A percentile compares a stretch with the other conserved stretches of the same genome.
Conservation (phyloP, 2,329 filamentous ascomycete species). For the Aspergillus sp. region DNA sequence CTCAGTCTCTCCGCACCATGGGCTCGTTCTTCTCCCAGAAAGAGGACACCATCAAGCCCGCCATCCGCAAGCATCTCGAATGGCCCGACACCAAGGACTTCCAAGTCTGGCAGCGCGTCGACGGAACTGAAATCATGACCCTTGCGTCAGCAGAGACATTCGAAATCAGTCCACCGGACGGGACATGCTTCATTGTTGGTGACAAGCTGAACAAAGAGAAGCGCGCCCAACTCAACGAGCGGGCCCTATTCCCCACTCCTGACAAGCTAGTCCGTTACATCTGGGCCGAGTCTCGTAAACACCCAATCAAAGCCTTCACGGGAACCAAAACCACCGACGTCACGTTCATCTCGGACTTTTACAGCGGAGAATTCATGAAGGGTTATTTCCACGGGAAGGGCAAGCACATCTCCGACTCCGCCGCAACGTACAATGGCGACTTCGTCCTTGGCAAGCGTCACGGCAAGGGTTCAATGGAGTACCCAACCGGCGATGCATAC, state of each 20-base stretch:
- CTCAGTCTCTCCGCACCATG: constrained; percentile 41
- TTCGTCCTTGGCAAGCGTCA: constrained; percentile 55
- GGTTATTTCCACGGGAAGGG: constrained; percentile 56
- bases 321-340: constrained; percentile 52
- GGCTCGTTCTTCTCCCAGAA: constrained; percentile 44
- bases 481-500: constrained; percentile 54
- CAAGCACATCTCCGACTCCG: constrained; percentile 53
- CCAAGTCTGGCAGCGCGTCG: constrained; percentile 45
- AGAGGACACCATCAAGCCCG: constrained; percentile 40
- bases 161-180: constrained; percentile 35
- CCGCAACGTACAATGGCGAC: constrained; percentile 56
- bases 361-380: constrained; percentile 53
- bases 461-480: constrained; percentile 58
- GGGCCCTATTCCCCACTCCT: constrained; percentile 38
- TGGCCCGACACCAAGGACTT: constrained; percentile 42
- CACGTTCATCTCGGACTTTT: constrained; percentile 57
- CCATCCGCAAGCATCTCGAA: constrained; percentile 39
- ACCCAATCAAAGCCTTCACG: constrained; percentile 45
- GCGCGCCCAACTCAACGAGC: constrained; percentile 33
- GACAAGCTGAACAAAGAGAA: constrained; percentile 40
- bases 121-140: constrained; percentile 35
- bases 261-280: constrained; percentile 46
- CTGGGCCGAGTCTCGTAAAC: constrained; percentile 44
- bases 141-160: constrained; percentile 38
- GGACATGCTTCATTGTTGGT: constrained; percentile 43